phyloP scores from a whole-genome alignment of 2,329 filamentous ascomycete genomes.

The Colletotrichum tanaceti region DNA sequence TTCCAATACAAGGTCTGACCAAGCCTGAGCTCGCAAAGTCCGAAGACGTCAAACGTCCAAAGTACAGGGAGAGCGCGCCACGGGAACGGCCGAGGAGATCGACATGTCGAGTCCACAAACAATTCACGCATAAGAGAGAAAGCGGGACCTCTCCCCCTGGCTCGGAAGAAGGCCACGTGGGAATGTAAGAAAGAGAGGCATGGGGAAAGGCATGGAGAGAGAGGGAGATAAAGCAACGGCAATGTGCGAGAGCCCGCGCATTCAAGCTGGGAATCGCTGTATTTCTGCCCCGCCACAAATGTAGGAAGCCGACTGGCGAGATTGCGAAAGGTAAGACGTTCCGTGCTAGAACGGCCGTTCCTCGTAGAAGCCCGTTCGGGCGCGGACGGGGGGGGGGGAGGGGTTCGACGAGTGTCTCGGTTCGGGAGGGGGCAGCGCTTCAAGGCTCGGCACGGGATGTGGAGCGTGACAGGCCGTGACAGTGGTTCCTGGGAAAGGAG shows the following conservation, averaged over 20 bases:
- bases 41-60: background rate
- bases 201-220: background rate
- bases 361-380: slow-evolving; percentile 33
- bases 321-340: background rate
- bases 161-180: too few species aligned
- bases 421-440: too few species aligned
- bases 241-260: background rate
- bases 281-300: too few species aligned
- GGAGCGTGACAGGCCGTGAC: too few species aligned
- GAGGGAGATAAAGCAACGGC: background rate
- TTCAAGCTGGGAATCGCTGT: too few species aligned
- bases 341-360: slow-evolving; percentile 25
- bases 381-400: background rate
- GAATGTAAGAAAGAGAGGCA: background rate
- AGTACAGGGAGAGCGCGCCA: background rate
- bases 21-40: background rate
- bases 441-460: too few species aligned
- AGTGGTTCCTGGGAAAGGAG: too few species aligned
- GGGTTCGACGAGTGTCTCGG: too few species aligned
- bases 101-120: background rate
- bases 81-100: background rate
- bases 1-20: background rate
- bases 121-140: background rate
- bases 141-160: too few species aligned
- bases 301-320: background rate